Base-by-base conservation (phyloP, 495 filamentous ascomycete species). In the Penicillium alfredii region DNA sequence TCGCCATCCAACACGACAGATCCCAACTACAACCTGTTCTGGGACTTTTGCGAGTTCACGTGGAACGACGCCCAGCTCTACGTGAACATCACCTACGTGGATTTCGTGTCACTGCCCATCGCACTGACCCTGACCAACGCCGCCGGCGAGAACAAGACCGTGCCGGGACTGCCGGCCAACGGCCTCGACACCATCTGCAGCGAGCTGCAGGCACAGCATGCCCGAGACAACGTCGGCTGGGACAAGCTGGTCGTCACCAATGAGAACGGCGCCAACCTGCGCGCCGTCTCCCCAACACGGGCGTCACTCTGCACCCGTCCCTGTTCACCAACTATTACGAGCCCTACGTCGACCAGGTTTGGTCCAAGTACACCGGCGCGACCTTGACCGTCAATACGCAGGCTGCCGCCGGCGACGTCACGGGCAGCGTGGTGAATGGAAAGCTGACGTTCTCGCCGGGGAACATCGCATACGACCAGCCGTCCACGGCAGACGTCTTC, bases 21-120 rank as follows among this genome's bases (percentile, higher is more conserved):
- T 51, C 61, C 76, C 0, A 87, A 86, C 47, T 77, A 80, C 51
- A 68, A 74, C 18, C 57, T 76, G 18, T 47, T 55, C 30, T 88
- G 83, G 79, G 71, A 66, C 19, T 88, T 88, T 49, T 72, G 66
- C 58, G 84, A 88, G 53, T 84, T 87, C 55, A 88, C 84, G 3
- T 82, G 72, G 60, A 84, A 84, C 55, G 51, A 51, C 30, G 37
- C 57, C 12, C 76, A 86, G 58, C 67, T 87, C 3, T 88, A 81
- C 51, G 81, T 74, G 32, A 88, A 88, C 49, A 82, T 87, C 47
- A 73, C 67, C 35, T 81, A 81, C 45, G 84, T 88, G 24, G 84
- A 88, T 61, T 87, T 87, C 49, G 74, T 84, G 25, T 64, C 67
- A 33, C 44, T 85, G 7, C 82, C 83, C 7, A 74, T 86, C 33